Evolutionary conservation across 495 filamentous ascomycete species (phyloP).

Genomic region (Friedmanniomyces endolithicus): DNA sequence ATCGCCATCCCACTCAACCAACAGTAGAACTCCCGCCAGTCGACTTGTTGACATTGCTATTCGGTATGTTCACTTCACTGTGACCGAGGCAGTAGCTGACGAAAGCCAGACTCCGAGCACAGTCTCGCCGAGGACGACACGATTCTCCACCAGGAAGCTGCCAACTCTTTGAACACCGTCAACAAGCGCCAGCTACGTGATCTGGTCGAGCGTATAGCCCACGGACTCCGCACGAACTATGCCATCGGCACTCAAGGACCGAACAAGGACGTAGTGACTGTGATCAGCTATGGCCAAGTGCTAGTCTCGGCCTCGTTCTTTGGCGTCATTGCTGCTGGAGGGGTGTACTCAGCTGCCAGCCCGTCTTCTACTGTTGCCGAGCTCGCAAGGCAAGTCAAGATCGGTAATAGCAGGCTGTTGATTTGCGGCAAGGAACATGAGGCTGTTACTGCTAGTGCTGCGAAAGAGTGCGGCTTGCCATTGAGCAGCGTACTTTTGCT

Average conservation of each 20-base stretch:
- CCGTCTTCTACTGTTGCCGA: constrained; percentile 34
- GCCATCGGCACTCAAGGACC: constrained; percentile 37
- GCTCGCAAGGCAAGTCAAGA: constrained; percentile 32
- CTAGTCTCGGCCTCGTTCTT: constrained; percentile 38
- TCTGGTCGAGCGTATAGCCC: constrained; percentile 34
- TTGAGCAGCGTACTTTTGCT: constrained; percentile 18
- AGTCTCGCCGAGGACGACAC: constrained; percentile 27
- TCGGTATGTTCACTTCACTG: constrained; percentile 13
- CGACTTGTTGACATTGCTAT: constrained; percentile 22
- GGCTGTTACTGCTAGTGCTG: constrained; percentile 20
- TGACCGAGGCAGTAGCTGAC: background rate
- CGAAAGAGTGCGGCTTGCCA: constrained; percentile 12
- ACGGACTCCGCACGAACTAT: constrained; percentile 37
- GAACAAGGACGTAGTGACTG: constrained; percentile 40
- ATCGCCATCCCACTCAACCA: constrained; percentile 6
- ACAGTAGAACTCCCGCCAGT: constrained; percentile 20
- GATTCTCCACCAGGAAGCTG: constrained; percentile 35
- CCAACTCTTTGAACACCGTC: constrained; percentile 35
- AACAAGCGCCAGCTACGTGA: constrained; percentile 37
- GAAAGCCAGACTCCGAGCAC: constrained; percentile 20
- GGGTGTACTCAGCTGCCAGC: constrained; percentile 37
- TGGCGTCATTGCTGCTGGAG: constrained; percentile 38
- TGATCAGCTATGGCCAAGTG: constrained; percentile 39
- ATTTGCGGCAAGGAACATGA: constrained; percentile 18
- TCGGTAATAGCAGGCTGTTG: constrained; percentile 22